Evolutionary conservation across 495 filamentous ascomycete genomes (phyloP).

Genomic region (Letharia lupina): DNA sequence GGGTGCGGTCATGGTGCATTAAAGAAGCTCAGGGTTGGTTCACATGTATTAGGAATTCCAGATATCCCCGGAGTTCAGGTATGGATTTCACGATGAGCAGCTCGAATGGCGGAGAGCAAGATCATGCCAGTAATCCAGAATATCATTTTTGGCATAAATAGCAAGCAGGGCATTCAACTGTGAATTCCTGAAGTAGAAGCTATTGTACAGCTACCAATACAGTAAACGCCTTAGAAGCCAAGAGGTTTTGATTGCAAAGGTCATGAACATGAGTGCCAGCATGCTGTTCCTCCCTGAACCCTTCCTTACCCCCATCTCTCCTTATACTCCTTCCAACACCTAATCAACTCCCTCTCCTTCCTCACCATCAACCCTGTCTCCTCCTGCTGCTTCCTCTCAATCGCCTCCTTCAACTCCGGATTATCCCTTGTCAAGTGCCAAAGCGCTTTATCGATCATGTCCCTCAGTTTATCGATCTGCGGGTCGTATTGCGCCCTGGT

Average conservation of each 20-base stretch:
- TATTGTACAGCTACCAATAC: neutral
- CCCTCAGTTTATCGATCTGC: neutral
- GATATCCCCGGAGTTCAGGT: conserved; percentile 16
- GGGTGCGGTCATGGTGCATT: conserved; percentile 47
- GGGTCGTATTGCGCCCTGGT: neutral
- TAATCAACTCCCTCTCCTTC: neutral
- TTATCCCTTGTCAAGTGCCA: neutral
- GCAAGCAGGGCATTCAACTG: neutral
- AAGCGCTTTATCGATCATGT: neutral
- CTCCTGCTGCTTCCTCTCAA: conserved; percentile 4
- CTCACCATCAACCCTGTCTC: neutral
- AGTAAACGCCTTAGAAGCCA: neutral
- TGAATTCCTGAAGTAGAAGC: neutral
- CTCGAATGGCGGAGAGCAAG: neutral
- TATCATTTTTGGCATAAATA: conserved; percentile 11
- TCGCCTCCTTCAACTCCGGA: neutral
- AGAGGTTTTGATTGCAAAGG: too few relatives aligned
- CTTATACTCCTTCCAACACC: conserved; percentile 6
- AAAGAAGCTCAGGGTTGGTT: conserved; percentile 12
- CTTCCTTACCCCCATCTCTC: neutral
- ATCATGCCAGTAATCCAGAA: conserved; percentile 4
- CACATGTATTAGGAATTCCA: conserved; percentile 5
- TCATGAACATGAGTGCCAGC: neutral
- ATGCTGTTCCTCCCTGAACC: too few relatives aligned
- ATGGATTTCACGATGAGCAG: conserved; percentile 3